A percentile compares a stretch with the other conserved stretches of the same genome.
phyloP scores from a whole-genome alignment of 768 basidiomycete genomes.

The Suillus decipiens region DNA sequence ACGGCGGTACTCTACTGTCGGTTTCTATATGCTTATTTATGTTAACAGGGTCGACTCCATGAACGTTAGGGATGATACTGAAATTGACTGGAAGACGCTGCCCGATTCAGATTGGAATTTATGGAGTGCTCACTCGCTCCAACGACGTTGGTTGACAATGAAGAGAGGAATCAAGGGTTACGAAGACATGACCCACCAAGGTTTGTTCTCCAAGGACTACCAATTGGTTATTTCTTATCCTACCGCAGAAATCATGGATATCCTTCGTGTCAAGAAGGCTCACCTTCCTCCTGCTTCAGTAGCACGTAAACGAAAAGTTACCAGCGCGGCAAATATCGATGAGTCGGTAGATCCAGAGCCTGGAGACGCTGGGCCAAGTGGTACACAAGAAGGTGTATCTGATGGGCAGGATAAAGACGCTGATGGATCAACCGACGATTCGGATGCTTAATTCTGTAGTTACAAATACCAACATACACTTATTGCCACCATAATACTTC shows the following conservation, averaged over 20 bases:
- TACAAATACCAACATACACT: neutral
- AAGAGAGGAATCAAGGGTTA: slow-evolving; percentile 74
- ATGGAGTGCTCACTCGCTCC: slow-evolving; percentile 80
- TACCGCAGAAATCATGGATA: slow-evolving; percentile 74
- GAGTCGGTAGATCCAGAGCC: slow-evolving; percentile 29
- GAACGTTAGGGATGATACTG: slow-evolving; percentile 75
- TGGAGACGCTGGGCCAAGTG: slow-evolving; percentile 36
- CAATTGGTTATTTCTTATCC: neutral
- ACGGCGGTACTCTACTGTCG: slow-evolving; percentile 19
- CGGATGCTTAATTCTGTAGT: slow-evolving; percentile 14
- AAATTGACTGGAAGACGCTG: slow-evolving; percentile 83
- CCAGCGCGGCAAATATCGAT: slow-evolving; percentile 49
- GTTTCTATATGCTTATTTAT: slow-evolving; percentile 11
- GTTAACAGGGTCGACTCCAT: slow-evolving; percentile 66
- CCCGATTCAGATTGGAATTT: slow-evolving; percentile 78
- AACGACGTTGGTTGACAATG: slow-evolving; percentile 80
- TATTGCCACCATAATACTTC: slow-evolving; percentile 7
- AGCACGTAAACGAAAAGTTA: slow-evolving; percentile 51
- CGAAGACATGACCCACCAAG: slow-evolving; percentile 80
- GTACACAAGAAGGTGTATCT: slow-evolving; percentile 20
- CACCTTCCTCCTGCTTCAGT: slow-evolving; percentile 45
- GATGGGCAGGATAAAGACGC: slow-evolving; percentile 20
- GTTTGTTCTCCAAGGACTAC: slow-evolving; percentile 38
- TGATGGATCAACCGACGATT: slow-evolving; percentile 22
- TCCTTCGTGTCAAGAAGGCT: slow-evolving; percentile 72